Evolutionary conservation across 2,329 filamentous ascomycete species (phyloP), one percentile per base, ranked within the genome.

Genomic region (Aspergillus sp.): DNA sequence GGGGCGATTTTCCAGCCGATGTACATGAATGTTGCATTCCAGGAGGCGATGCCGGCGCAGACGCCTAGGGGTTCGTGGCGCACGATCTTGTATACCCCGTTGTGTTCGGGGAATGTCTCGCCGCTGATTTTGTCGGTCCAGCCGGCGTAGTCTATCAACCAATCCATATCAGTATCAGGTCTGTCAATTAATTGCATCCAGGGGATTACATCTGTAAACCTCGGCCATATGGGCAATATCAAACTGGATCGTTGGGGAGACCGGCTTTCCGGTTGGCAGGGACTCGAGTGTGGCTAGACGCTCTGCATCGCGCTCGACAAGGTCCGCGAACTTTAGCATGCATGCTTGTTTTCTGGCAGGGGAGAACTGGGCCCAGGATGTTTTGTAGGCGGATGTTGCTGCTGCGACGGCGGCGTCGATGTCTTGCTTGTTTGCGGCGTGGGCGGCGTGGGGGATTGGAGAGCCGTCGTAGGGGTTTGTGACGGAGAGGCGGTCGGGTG

Each of bases 361-460:
- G 27, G 48, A 8, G 27, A 57, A 44, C 6, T 40, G 43, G 9
- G 51, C 24, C 58, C 59, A 61, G 24, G 51, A 31, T n/a, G 48
- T 46, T 6, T 50, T 48, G 51, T 79, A 78, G 8, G 80, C 78
- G 0, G 72, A 70, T 57, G 75, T 74, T 21, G 80, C 80, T 5
- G 75, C 74, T 5, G 73, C 71, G 5, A 82, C 77, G 17, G 79
- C 79, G 1, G 63, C 62, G 56, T 81, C 74, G 56, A 76, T 69
- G 60, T 82, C 79, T 23, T 72, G 65, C 35, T 68, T 68, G 15
- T 72, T 77, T 4, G 82, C 82, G 64, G 82, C 76, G 57, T 76
- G 71, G 43, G 81, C 75, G 58, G 76, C 64, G 33, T 74, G 73
- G 3, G 77, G 62, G 33, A 76, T 53, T 8, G 63, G 33, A 7